These are phyloP conservation scores for Aspergillus ochraceus DNA, from an alignment of 2,329 filamentous ascomycete species.

Conservation along the genomic window DNA sequence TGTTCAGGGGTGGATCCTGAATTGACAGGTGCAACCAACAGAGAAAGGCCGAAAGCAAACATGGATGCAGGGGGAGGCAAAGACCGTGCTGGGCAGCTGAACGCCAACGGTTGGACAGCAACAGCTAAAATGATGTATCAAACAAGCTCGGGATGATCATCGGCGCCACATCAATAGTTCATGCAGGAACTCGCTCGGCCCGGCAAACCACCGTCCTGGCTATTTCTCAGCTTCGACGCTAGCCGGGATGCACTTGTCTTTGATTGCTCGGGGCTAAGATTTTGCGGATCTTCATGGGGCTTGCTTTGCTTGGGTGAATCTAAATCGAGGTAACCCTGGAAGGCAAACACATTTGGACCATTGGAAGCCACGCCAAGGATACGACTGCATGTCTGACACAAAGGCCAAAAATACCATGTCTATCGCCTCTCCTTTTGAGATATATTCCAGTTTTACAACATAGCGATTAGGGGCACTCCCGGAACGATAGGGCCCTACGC, in stretches of 20 bases:
- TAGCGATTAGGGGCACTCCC: neutral
- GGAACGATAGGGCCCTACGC: neutral
- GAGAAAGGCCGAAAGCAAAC: neutral
- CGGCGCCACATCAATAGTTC: conserved; percentile 14
- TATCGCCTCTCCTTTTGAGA: too few species aligned
- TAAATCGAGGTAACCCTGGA: neutral
- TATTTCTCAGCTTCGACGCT: neutral
- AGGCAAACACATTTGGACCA: neutral
- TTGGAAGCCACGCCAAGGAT: neutral
- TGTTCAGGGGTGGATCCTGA: neutral
- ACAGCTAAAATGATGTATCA: conserved; percentile 1
- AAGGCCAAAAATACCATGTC: neutral
- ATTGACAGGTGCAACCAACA: neutral
- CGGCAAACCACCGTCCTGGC: neutral
- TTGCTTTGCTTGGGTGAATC: neutral
- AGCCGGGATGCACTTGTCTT: neutral
- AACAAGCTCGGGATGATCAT: conserved; percentile 4
- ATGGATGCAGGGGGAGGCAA: neutral
- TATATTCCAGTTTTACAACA: too few species aligned
- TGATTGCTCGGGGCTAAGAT: neutral
- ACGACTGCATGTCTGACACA: neutral
- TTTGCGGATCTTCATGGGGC: neutral
- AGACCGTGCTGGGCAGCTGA: neutral
- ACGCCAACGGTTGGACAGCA: neutral
- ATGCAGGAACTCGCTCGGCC: neutral